Percentiles rank a stretch among this genome's conserved stretches.
phyloP scores from a whole-genome alignment of 2,329 filamentous ascomycete species.

The Alternaria brassicicola region DNA sequence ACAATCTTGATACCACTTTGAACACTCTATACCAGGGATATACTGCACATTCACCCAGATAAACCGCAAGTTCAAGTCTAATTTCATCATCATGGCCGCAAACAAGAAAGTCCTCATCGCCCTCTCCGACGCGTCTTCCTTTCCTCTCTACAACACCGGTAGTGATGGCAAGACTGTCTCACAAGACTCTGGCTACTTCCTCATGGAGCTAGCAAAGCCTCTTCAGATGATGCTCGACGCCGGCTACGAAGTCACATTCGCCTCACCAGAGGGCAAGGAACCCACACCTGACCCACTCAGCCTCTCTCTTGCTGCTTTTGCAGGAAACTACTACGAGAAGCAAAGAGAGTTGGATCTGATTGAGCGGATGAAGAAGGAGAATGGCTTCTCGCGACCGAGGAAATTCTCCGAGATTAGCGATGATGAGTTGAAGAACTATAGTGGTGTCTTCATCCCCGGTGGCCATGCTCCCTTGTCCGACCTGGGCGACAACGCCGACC shows the following conservation, averaged over 20 bases:
- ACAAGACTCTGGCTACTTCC: conserved; percentile 41
- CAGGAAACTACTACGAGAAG: conserved; percentile 55
- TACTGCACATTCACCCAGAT: too few relatives aligned
- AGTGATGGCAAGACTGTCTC: conserved; percentile 32
- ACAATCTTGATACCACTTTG: not conserved
- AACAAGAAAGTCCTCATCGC: conserved; percentile 55
- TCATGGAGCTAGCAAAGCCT: conserved; percentile 44
- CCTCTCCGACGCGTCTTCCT: conserved; percentile 52
- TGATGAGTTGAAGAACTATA: conserved; percentile 48
- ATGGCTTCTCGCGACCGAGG: conserved; percentile 50
- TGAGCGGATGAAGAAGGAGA: conserved; percentile 54
- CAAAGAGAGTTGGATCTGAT: conserved; percentile 50
- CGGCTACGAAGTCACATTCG: conserved; percentile 54
- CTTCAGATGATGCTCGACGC: conserved; percentile 36
- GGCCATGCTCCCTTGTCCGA: conserved; percentile 55
- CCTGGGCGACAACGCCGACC: conserved; percentile 50
- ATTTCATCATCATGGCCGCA: conserved; percentile 20
- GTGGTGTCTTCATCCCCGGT: conserved; percentile 54
- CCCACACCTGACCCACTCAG: conserved; percentile 53
- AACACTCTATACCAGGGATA: not conserved
- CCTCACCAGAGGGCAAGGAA: conserved; percentile 52
- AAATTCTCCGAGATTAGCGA: conserved; percentile 51
- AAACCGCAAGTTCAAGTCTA: not conserved
- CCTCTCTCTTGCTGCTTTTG: conserved; percentile 51
- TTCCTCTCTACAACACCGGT: conserved; percentile 36